Evolutionary conservation across 202 grass and related monocot species (phyloP).

Genomic region (Musa balbisiana): DNA sequence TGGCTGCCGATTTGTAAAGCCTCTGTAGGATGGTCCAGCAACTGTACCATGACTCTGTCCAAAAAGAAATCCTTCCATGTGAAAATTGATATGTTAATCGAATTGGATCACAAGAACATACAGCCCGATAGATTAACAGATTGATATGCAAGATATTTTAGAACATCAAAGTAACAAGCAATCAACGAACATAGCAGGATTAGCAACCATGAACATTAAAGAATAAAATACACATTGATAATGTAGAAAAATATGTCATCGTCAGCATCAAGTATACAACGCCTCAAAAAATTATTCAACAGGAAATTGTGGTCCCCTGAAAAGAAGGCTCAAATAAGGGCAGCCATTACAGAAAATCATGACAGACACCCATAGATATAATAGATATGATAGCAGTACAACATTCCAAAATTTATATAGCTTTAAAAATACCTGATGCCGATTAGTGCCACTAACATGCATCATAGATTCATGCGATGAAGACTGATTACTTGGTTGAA

Average conservation of each 20-base stretch:
- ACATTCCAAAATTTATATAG: neutral
- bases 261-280: too few relatives aligned
- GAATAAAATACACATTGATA: too few relatives aligned
- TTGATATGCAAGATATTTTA: conserved; percentile 12
- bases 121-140: conserved; percentile 19
- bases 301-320: too few relatives aligned
- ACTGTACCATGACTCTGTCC: conserved; percentile 24
- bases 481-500: conserved; percentile 33
- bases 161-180: neutral
- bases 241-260: too few relatives aligned
- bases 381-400: too few relatives aligned
- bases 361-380: too few relatives aligned
- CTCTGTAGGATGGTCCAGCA: conserved; percentile 27
- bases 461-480: conserved; percentile 13
- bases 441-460: conserved; percentile 9
- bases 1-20: conserved; percentile 3
- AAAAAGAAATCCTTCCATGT: conserved; percentile 25
- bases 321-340: too few relatives aligned
- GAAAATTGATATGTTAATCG: conserved; percentile 25
- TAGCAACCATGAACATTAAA: too few relatives aligned
- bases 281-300: too few relatives aligned
- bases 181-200: too few relatives aligned
- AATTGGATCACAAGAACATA: conserved; percentile 13
- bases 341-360: too few relatives aligned
- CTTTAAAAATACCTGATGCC: conserved; percentile 26